Evolutionary conservation across 2,329 filamentous ascomycete genomes (phyloP).

Genomic region (Mollisia scopiformis): DNA sequence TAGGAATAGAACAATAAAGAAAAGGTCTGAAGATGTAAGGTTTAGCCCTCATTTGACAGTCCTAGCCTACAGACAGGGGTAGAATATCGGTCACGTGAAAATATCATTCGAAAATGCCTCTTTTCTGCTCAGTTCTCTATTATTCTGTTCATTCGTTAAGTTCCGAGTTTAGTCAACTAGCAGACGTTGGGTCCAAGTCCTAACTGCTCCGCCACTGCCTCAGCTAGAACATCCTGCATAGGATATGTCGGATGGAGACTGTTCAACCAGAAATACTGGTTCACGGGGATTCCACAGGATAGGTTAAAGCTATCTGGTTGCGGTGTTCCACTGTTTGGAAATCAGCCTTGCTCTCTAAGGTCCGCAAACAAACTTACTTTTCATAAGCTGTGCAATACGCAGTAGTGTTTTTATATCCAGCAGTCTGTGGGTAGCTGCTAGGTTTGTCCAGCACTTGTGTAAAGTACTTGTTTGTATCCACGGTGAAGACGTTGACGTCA

Average conservation of each 20-base stretch:
- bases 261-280: conserved; percentile 69
- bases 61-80: neutral
- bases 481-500: conserved; percentile 53
- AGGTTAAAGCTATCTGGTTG: conserved; percentile 43
- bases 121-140: neutral
- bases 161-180: conserved; percentile 14
- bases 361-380: conserved; percentile 44
- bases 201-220: conserved; percentile 47
- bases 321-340: conserved; percentile 47
- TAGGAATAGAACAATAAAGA: neutral
- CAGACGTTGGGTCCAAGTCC: conserved; percentile 44
- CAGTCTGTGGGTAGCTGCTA: conserved; percentile 50
- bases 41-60: neutral
- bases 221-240: conserved; percentile 61
- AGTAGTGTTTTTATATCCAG: conserved; percentile 56
- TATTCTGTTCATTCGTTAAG: neutral
- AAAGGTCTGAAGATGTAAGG: neutral
- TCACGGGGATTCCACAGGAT: conserved; percentile 56
- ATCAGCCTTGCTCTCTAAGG: conserved; percentile 7
- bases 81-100: neutral
- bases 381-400: conserved; percentile 56
- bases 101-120: no score
- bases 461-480: conserved; percentile 57
- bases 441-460: conserved; percentile 55
- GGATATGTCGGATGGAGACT: conserved; percentile 65